Percentiles rank a stretch among this genome's conserved stretches.
Evolutionary conservation across 208 protist species (phyloP).

Genomic region (Trypanosoma melophagium): DNA sequence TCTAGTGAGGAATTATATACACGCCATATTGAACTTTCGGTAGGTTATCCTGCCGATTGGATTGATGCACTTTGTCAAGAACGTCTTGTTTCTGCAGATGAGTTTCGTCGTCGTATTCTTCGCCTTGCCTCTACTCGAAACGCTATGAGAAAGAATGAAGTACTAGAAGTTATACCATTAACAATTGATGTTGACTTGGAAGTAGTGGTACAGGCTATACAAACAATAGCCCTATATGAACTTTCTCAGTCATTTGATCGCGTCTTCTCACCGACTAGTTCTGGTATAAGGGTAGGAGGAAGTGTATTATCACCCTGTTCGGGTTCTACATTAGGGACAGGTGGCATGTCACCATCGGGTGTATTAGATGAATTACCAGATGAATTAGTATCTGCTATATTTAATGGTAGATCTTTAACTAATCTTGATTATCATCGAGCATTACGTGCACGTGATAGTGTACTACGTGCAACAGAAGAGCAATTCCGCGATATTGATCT

Average conservation of each 20-base stretch:
- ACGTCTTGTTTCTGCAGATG: constrained; percentile 52
- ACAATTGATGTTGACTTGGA: constrained; percentile 77
- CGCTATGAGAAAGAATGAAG: constrained; percentile 61
- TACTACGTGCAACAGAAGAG: constrained; percentile 74
- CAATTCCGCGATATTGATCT: constrained; percentile 86
- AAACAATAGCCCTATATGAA: constrained; percentile 75
- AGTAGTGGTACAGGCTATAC: constrained; percentile 58
- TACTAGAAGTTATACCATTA: constrained; percentile 79
- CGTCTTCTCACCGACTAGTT: constrained; percentile 22
- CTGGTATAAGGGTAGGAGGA: background rate
- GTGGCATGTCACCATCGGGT: constrained; percentile 30
- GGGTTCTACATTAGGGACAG: background rate
- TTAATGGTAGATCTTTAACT: constrained; percentile 53
- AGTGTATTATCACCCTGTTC: too few species aligned
- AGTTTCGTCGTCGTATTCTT: constrained; percentile 70
- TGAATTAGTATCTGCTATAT: constrained; percentile 51
- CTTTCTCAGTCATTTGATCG: constrained; percentile 66
- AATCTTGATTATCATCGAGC: constrained; percentile 70
- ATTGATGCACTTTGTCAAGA: constrained; percentile 60
- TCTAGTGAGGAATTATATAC: constrained; percentile 11
- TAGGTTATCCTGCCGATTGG: constrained; percentile 87
- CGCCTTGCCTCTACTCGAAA: constrained; percentile 63
- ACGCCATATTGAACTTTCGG: constrained; percentile 71
- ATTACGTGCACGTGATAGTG: constrained; percentile 72
- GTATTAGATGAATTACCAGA: constrained; percentile 69